Evolutionary conservation across 805 yeast species (phyloP).

Genomic region (Kodamaea sagamina): DNA sequence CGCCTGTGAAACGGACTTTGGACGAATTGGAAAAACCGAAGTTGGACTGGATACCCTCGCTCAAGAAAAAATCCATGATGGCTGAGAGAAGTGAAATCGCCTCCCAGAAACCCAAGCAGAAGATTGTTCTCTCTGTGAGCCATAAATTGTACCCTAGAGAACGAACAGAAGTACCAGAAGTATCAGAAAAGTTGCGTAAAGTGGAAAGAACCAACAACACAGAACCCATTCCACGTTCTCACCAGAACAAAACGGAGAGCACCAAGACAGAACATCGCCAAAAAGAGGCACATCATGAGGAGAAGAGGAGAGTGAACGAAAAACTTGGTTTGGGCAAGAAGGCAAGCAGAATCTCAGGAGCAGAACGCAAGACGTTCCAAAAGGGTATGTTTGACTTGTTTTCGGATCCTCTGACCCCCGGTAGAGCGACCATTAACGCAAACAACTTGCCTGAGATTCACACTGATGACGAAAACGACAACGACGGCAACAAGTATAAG

Average conservation of each 20-base stretch:
- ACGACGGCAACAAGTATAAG: slow-evolving; percentile 19
- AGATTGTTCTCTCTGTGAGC: slow-evolving; percentile 27
- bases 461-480: slow-evolving; percentile 40
- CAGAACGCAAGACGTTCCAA: background rate
- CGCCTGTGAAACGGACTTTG: slow-evolving; percentile 18
- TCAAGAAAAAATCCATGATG: slow-evolving; percentile 32
- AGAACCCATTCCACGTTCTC: background rate
- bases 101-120: slow-evolving; percentile 29
- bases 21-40: slow-evolving; percentile 13
- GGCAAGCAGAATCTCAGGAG: slow-evolving; percentile 14
- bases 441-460: slow-evolving; percentile 40
- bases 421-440: slow-evolving; percentile 16
- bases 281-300: background rate
- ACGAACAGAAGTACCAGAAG: background rate
- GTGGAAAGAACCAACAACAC: slow-evolving; percentile 24
- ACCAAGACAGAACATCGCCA: slow-evolving; percentile 1
- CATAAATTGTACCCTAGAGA: slow-evolving; percentile 18
- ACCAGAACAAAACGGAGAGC: background rate
- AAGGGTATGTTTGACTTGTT: slow-evolving; percentile 2
- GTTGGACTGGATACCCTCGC: slow-evolving; percentile 23
- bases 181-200: slow-evolving; percentile 11
- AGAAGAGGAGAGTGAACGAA: background rate
- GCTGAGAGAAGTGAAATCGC: slow-evolving; percentile 30
- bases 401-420: slow-evolving; percentile 8
- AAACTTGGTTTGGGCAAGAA: slow-evolving; percentile 15